A percentile compares a stretch with the other conserved stretches of the same genome.
Evolutionary conservation across 2,329 filamentous ascomycete genomes (phyloP).

Genomic region (Delphinella strobiligena): DNA sequence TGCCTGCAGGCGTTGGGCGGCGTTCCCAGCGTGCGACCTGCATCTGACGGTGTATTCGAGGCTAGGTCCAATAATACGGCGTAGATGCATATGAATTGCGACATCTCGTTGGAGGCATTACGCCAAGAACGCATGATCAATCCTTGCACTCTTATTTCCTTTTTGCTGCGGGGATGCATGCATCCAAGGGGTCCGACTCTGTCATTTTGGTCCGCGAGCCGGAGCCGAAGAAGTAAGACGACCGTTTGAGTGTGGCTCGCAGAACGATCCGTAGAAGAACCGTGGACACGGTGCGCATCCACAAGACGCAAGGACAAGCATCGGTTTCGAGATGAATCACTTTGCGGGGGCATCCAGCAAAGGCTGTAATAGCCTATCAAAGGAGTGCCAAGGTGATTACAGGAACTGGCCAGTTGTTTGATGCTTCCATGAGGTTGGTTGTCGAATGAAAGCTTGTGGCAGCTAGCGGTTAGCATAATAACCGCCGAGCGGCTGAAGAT

Average conservation of each 20-base stretch:
- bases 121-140: neutral
- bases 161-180: neutral
- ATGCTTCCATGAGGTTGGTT: too few relatives aligned
- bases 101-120: neutral
- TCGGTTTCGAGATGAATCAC: neutral
- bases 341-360: too few relatives aligned
- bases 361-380: too few relatives aligned
- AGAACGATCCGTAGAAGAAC: neutral
- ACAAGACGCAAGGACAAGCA: neutral
- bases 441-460: too few relatives aligned
- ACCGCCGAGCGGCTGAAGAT: too few relatives aligned
- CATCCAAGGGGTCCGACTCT: neutral
- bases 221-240: neutral
- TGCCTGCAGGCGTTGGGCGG: too few relatives aligned
- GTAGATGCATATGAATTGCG: neutral
- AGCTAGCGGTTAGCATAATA: too few relatives aligned
- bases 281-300: neutral
- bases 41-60: neutral
- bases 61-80: neutral
- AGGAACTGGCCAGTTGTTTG: too few relatives aligned
- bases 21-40: neutral
- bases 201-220: neutral
- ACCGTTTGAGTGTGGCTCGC: neutral
- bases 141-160: neutral
- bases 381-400: too few relatives aligned